Percentiles rank a stretch among this genome's conserved stretches.
Conservation (phyloP, 1,139 yeast genomes). For the Blastobotrys aristatus region DNA sequence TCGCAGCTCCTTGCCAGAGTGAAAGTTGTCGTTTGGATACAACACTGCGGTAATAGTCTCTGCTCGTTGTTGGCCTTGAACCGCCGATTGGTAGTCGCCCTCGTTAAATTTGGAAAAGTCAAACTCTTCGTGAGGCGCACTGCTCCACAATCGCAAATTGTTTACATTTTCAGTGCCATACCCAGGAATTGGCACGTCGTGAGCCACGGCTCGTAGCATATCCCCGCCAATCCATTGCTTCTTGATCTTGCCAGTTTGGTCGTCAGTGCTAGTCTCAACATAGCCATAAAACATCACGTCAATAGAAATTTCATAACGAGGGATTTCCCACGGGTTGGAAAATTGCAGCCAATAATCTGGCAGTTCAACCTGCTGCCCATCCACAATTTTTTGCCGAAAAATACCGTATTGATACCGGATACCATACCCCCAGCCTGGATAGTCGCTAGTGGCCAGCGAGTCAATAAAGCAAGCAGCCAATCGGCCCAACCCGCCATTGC, state of each 20-base stretch:
- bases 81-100: slow-evolving; percentile 87
- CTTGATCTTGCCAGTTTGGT: slow-evolving; percentile 47
- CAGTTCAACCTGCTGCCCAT: slow-evolving; percentile 89
- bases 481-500: slow-evolving; percentile 94
- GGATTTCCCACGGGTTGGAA: slow-evolving; percentile 91
- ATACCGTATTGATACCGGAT: slow-evolving; percentile 91
- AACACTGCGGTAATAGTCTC: slow-evolving; percentile 88
- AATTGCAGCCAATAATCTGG: slow-evolving; percentile 92
- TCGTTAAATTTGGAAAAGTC: slow-evolving; percentile 88
- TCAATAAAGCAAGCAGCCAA: slow-evolving; percentile 93
- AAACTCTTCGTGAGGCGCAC: slow-evolving; percentile 85
- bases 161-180: slow-evolving; percentile 78
- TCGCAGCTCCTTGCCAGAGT: slow-evolving; percentile 85
- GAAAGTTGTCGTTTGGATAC: slow-evolving; percentile 90
- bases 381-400: slow-evolving; percentile 82
- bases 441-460: slow-evolving; percentile 78
- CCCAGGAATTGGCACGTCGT: slow-evolving; percentile 92
- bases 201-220: slow-evolving; percentile 84
- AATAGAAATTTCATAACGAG: slow-evolving; percentile 78
- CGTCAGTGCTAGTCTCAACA: slow-evolving; percentile 58
- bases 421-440: slow-evolving; percentile 97
- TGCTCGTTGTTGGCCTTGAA: slow-evolving; percentile 77
- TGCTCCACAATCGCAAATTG: slow-evolving; percentile 86
- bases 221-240: slow-evolving; percentile 86
- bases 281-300: slow-evolving; percentile 92